Percentiles rank a stretch among this genome's conserved stretches.
phyloP scores from a whole-genome alignment of 2,329 filamentous ascomycete genomes.

The Aspergillus felis region DNA sequence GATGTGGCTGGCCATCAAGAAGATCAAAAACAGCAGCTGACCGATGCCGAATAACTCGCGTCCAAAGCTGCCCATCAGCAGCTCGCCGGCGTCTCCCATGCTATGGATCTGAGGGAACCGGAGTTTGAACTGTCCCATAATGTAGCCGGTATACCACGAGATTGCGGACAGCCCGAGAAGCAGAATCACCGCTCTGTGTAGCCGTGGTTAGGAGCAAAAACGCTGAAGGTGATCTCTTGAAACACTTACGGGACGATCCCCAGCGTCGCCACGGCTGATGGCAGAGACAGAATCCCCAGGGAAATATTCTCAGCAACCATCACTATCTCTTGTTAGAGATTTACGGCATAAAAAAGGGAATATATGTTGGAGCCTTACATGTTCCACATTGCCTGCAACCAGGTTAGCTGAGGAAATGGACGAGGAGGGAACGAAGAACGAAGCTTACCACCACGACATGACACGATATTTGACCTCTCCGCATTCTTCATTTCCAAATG shows the following conservation, averaged over 20 bases:
- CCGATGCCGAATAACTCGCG: conserved; percentile 60
- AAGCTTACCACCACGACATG: conserved; percentile 41
- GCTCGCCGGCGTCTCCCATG: conserved; percentile 63
- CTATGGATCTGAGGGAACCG: conserved; percentile 57
- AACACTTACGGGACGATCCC: conserved; percentile 54
- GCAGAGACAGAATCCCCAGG: conserved; percentile 55
- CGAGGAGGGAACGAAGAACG: neutral
- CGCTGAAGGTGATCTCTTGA: no score
- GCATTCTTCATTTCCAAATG: conserved; percentile 36
- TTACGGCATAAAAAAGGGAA: neutral
- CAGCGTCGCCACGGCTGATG: conserved; percentile 50
- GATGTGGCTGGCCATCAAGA: conserved; percentile 68
- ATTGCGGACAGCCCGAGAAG: conserved; percentile 52
- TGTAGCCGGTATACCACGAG: conserved; percentile 57
- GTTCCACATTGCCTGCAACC: conserved; percentile 32
- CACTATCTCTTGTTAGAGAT: conserved; percentile 27
- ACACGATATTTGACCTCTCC: conserved; percentile 49
- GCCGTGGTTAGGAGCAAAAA: neutral
- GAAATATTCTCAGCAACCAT: conserved; percentile 60
- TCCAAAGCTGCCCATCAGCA: conserved; percentile 60
- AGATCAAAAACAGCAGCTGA: conserved; percentile 61
- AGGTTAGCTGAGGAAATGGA: neutral
- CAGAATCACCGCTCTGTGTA: conserved; percentile 46
- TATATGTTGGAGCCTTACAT: conserved; percentile 23
- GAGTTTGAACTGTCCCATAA: conserved; percentile 57